Percentiles rank a stretch among this genome's conserved stretches.
Evolutionary conservation across 345 rosid genomes (phyloP).

Genomic region (Acer saccharum): DNA sequence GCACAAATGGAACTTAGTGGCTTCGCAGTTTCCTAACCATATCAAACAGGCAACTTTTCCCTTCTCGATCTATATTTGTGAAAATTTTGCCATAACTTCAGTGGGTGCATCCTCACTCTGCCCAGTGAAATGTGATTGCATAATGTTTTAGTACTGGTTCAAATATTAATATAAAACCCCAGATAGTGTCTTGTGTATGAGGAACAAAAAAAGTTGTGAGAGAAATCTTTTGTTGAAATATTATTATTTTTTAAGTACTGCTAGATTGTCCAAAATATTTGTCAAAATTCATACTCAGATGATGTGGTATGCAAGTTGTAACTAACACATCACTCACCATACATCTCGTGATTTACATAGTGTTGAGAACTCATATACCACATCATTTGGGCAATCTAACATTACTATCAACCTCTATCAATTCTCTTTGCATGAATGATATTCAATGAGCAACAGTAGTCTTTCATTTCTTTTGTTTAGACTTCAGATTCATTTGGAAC

Average conservation of each 20-base stretch:
- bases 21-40: constrained; percentile 41
- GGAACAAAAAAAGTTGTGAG: background rate
- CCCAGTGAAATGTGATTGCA: background rate
- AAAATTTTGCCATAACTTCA: background rate
- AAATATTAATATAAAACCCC: background rate
- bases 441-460: constrained; percentile 14
- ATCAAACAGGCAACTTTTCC: background rate
- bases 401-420: background rate
- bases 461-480: background rate
- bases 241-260: background rate
- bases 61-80: background rate
- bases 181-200: background rate
- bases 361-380: no score
- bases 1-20: constrained; percentile 69
- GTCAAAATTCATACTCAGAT: no score
- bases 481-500: background rate
- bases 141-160: background rate
- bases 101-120: background rate
- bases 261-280: no score
- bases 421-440: background rate
- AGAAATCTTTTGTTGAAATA: background rate
- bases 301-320: no score
- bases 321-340: no score
- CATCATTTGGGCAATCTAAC: background rate
- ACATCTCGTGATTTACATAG: no score